phyloP scores from a whole-genome alignment of 257 asterid species.

The Solanum gandarillasii region DNA sequence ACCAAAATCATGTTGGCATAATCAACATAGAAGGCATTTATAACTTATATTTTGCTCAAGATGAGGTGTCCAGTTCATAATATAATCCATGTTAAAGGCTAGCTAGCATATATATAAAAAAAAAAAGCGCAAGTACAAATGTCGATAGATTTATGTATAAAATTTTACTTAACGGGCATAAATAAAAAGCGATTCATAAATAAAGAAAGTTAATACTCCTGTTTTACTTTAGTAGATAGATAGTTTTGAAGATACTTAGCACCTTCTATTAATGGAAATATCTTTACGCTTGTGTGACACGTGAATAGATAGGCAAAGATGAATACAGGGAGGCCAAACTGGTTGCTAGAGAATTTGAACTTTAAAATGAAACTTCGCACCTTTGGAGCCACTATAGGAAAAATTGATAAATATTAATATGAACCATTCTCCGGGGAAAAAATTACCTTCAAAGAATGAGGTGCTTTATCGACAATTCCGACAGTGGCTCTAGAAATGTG shows the following conservation, averaged over 20 bases:
- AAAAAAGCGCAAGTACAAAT: neutral
- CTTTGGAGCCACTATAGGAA: too few species aligned
- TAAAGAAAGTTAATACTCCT: too few species aligned
- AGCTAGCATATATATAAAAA: neutral
- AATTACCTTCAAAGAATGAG: too few species aligned
- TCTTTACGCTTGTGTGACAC: too few species aligned
- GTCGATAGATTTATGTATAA: neutral
- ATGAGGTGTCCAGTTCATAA: neutral
- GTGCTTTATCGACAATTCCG: too few species aligned
- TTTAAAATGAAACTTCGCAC: neutral
- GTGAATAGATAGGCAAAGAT: too few species aligned
- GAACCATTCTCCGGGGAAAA: too few species aligned
- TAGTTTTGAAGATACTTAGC: too few species aligned
- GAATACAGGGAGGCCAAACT: neutral
- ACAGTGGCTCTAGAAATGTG: neutral
- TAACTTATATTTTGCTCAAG: too few species aligned
- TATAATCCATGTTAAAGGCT: neutral
- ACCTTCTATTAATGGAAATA: too few species aligned
- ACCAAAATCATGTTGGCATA: neutral
- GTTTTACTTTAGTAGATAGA: too few species aligned
- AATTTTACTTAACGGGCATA: neutral
- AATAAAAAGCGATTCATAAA: neutral
- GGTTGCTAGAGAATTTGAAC: neutral
- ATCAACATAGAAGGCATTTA: neutral
- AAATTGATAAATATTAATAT: too few species aligned